Conservation (phyloP, 179 eudicot species). For the Drosera spatulata region DNA sequence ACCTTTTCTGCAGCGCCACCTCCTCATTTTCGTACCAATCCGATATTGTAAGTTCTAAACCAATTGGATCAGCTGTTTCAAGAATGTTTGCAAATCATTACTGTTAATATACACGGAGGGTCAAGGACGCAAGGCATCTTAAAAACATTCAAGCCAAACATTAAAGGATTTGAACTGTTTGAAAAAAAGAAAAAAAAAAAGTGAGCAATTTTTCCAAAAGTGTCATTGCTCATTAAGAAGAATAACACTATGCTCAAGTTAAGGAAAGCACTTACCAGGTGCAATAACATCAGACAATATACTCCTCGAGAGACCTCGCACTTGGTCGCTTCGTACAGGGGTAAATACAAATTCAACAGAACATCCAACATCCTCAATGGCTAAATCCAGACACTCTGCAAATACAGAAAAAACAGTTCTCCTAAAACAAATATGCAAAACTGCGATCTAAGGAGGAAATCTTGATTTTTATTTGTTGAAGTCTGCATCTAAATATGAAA, state of each 20-base stretch:
- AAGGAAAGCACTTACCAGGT: conserved; percentile 47
- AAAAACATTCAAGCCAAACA: not conserved
- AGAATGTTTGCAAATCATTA: not conserved
- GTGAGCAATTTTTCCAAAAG: too few relatives aligned
- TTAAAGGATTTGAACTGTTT: too few relatives aligned
- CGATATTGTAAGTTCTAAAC: conserved; percentile 63
- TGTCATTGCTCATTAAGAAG: too few relatives aligned
- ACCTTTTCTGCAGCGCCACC: conserved; percentile 53
- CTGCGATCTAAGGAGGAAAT: too few relatives aligned
- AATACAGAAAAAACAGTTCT: conserved; percentile 7
- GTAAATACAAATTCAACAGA: conserved; percentile 61
- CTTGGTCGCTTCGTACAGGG: conserved; percentile 78
- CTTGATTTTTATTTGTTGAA: too few relatives aligned
- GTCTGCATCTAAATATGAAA: too few relatives aligned
- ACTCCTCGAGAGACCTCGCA: conserved; percentile 41
- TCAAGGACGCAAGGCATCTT: too few relatives aligned
- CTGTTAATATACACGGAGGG: not conserved
- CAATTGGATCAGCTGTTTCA: conserved; percentile 70
- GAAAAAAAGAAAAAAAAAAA: too few relatives aligned
- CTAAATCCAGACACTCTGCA: conserved; percentile 61
- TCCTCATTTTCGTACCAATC: conserved; percentile 60
- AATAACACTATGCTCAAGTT: too few relatives aligned
- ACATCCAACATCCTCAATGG: conserved; percentile 69
- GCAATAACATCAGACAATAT: conserved; percentile 43
- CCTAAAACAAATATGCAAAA: not conserved